Conservation (phyloP, 306 rosid species). For the Macrotyloma uniflorum region DNA sequence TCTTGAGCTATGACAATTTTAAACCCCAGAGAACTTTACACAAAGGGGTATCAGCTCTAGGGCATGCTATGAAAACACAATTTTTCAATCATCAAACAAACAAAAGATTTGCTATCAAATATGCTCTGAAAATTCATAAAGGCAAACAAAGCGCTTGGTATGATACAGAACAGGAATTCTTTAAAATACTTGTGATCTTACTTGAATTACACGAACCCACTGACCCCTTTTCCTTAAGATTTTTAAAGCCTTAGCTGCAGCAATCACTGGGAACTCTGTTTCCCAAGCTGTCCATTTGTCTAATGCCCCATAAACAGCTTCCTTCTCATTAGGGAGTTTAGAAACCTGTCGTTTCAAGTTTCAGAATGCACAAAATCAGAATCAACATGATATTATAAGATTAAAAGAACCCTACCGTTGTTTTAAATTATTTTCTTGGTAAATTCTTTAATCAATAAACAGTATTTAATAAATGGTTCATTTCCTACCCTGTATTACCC, state of each 20-base stretch:
- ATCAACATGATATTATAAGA: background rate
- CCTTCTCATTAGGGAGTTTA: constrained; percentile 80
- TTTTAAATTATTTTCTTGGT: background rate
- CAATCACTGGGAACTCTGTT: constrained; percentile 89
- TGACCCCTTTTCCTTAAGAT: constrained; percentile 67
- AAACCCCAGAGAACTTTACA: background rate
- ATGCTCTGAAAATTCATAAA: background rate
- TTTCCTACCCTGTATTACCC: background rate
- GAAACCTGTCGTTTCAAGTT: constrained; percentile 57
- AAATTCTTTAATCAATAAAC: background rate
- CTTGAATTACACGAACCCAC: constrained; percentile 84
- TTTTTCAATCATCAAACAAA: constrained; percentile 14
- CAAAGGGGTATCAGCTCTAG: constrained; percentile 4
- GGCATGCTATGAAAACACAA: background rate
- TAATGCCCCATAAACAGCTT: constrained; percentile 85
- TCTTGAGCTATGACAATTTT: background rate
- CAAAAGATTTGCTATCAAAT: background rate
- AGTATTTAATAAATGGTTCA: background rate
- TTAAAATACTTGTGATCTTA: constrained; percentile 38
- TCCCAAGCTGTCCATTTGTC: constrained; percentile 98
- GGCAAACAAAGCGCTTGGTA: background rate
- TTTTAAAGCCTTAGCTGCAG: constrained; percentile 79
- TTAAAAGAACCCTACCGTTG: background rate
- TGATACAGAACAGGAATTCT: constrained; percentile 5
- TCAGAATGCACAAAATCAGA: constrained; percentile 11